These are phyloP conservation scores for Craspedostauros australis DNA, from an alignment of 108 stramenopile genomes.

Conservation along the genomic window DNA sequence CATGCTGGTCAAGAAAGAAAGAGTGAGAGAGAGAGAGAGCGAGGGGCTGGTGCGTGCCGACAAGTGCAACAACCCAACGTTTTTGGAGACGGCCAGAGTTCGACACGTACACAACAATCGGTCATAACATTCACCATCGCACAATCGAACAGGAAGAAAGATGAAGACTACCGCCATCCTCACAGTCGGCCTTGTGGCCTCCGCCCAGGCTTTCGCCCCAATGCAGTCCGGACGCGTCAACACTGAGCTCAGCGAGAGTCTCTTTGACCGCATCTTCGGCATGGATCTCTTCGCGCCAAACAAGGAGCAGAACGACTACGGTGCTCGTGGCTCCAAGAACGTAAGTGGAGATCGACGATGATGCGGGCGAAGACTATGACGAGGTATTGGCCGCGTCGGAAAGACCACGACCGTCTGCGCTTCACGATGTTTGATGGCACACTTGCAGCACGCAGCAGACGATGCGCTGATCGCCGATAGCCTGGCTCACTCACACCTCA, in stretches of 20 bases:
- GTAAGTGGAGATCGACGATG: slow-evolving; percentile 8
- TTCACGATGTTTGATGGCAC: neutral
- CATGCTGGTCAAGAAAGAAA: too few species aligned
- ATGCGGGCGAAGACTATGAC: too few species aligned
- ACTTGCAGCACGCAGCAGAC: neutral
- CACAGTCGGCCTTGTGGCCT: slow-evolving; percentile 12
- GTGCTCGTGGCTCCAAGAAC: slow-evolving; percentile 48
- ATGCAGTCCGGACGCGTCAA: slow-evolving; percentile 9
- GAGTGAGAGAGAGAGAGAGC: too few species aligned
- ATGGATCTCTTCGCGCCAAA: slow-evolving; percentile 59
- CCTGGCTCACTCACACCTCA: neutral
- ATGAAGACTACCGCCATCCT: slow-evolving; percentile 19
- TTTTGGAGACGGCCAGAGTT: too few species aligned
- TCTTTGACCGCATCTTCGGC: slow-evolving; percentile 27
- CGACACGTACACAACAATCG: too few species aligned
- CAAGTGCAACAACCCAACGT: too few species aligned
- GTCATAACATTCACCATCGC: too few species aligned
- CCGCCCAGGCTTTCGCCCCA: slow-evolving; percentile 27
- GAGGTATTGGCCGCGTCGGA: too few species aligned
- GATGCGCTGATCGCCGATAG: neutral
- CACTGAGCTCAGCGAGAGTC: slow-evolving; percentile 6
- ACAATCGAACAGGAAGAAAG: too few species aligned
- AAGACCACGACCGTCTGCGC: too few species aligned
- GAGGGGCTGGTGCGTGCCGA: too few species aligned
- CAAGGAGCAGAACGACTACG: slow-evolving; percentile 57